Evolutionary conservation across 805 yeast species (phyloP).

Genomic region (Spathaspora sp.): DNA sequence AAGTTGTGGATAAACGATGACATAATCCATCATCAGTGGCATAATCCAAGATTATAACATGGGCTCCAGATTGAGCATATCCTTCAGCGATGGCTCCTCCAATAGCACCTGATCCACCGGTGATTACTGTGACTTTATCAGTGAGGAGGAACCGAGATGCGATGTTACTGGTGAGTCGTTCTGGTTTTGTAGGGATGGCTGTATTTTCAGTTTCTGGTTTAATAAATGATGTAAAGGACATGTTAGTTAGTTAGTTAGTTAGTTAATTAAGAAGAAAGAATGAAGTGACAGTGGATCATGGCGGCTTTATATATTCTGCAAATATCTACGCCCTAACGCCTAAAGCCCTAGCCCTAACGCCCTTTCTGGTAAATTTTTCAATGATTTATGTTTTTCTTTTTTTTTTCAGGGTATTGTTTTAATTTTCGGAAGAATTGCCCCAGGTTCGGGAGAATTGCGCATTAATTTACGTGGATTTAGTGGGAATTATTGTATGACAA

Average conservation of each 20-base stretch:
- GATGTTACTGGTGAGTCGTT: slow-evolving; percentile 18
- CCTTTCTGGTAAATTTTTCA: too few relatives aligned
- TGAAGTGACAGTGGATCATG: background rate
- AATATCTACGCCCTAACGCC: background rate
- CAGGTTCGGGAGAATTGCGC: background rate
- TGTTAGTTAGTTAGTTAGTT: background rate
- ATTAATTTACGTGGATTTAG: background rate
- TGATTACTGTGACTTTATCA: slow-evolving; percentile 31
- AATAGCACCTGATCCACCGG: slow-evolving; percentile 39
- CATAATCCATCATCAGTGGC: slow-evolving; percentile 24
- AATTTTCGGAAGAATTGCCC: slow-evolving; percentile 1
- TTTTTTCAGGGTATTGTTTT: background rate
- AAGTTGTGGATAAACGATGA: slow-evolving; percentile 1
- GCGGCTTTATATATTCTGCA: background rate
- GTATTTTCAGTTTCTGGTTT: slow-evolving; percentile 9
- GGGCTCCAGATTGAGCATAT: slow-evolving; percentile 34
- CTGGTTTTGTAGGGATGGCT: slow-evolving; percentile 6
- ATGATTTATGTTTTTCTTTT: background rate
- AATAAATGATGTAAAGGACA: slow-evolving; percentile 8
- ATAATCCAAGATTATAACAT: slow-evolving; percentile 41
- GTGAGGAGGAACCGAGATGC: slow-evolving; percentile 27
- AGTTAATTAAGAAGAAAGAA: background rate
- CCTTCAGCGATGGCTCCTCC: slow-evolving; percentile 34
- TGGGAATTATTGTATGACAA: background rate
- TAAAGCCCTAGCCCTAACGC: too few relatives aligned